Evolutionary conservation across 495 filamentous ascomycete genomes (phyloP).

Genomic region (Xylaria acuta): DNA sequence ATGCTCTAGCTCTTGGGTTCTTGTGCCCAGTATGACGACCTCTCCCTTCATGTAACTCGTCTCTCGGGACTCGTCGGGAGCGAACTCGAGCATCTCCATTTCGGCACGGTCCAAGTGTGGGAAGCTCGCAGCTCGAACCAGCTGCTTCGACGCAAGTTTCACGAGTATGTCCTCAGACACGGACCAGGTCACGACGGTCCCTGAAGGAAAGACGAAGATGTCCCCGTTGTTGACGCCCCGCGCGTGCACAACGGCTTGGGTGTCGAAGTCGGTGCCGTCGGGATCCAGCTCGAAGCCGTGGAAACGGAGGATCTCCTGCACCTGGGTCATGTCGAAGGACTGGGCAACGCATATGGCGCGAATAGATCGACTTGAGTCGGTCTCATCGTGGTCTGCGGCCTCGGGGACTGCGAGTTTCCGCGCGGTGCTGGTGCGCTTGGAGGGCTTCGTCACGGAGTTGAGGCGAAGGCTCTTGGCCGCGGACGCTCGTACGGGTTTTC

Average conservation of each 20-base stretch:
- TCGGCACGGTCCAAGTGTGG: constrained; percentile 74
- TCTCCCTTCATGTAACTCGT: constrained; percentile 84
- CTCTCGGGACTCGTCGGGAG: constrained; percentile 75
- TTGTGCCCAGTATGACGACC: constrained; percentile 85
- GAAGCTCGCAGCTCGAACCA: constrained; percentile 77
- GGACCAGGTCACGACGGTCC: constrained; percentile 92
- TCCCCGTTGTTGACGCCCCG: constrained; percentile 70
- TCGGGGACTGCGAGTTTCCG: constrained; percentile 22
- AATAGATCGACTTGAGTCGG: constrained; percentile 60
- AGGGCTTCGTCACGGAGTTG: constrained; percentile 33
- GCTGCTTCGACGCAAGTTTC: constrained; percentile 72
- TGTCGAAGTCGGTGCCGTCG: constrained; percentile 62
- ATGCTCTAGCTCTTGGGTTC: constrained; percentile 49
- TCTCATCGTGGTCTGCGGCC: constrained; percentile 19
- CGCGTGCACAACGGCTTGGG: constrained; percentile 65
- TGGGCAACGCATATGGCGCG: constrained; percentile 87
- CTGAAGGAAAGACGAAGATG: constrained; percentile 96
- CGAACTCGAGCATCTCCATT: constrained; percentile 88
- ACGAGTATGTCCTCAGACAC: constrained; percentile 73
- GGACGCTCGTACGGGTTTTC: constrained; percentile 45
- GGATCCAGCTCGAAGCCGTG: constrained; percentile 73
- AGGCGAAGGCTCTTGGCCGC: constrained; percentile 52
- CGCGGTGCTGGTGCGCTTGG: constrained; percentile 13
- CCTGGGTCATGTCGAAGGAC: constrained; percentile 78
- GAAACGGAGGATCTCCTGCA: constrained; percentile 70